These are phyloP conservation scores for Xylogone sp. DNA, from an alignment of 2,329 filamentous ascomycete genomes.

Conservation along the genomic window DNA sequence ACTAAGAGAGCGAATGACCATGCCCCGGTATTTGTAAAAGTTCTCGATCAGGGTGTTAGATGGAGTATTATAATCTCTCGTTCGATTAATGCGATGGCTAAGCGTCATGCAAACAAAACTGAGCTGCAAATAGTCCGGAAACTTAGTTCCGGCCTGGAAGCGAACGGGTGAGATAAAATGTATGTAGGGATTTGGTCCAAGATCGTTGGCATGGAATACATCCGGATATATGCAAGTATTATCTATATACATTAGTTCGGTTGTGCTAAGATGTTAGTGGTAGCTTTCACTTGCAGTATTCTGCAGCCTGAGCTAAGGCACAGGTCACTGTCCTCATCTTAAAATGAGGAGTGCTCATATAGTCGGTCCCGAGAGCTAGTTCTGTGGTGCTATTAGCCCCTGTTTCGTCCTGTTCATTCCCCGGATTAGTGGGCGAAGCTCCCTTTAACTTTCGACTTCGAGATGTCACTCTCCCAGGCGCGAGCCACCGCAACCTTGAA, in stretches of 20 bases:
- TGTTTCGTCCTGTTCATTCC: not conserved
- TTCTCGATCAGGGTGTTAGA: not conserved
- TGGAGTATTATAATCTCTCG: constrained; percentile 6
- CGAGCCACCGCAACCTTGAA: constrained; percentile 31
- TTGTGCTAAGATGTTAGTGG: constrained; percentile 1
- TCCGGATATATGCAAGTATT: constrained; percentile 29
- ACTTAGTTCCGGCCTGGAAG: constrained; percentile 11
- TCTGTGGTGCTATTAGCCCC: not conserved
- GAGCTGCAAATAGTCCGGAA: constrained; percentile 26
- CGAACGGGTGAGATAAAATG: constrained; percentile 21
- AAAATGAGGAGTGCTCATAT: constrained; percentile 3
- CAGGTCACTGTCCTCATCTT: constrained; percentile 17
- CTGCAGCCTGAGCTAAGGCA: constrained; percentile 20
- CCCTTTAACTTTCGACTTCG: constrained; percentile 15
- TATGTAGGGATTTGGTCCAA: constrained; percentile 24
- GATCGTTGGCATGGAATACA: constrained; percentile 15
- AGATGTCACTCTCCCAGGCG: constrained; percentile 32
- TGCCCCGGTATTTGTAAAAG: not conserved
- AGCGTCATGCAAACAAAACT: constrained; percentile 30
- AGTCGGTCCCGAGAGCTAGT: not conserved
- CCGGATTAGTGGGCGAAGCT: not conserved
- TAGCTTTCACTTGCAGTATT: constrained; percentile 28
- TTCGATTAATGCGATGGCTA: constrained; percentile 30
- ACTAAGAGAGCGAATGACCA: not conserved
- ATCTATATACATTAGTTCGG: constrained; percentile 16